Conservation (phyloP, 768 basidiomycete species). For the Phanerochaete carnosa region DNA sequence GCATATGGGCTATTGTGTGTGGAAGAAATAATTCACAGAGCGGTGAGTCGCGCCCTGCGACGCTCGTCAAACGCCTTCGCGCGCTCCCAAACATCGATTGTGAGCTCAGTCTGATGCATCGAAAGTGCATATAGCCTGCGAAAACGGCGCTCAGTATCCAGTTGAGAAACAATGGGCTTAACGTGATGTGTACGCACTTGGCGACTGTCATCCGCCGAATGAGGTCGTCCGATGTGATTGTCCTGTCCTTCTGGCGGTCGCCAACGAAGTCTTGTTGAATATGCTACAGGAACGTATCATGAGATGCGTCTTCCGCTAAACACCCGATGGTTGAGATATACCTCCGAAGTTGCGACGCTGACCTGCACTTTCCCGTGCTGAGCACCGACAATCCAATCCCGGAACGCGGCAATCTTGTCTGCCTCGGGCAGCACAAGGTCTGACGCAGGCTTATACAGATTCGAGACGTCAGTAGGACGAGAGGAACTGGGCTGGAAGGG, state of each 20-base stretch:
- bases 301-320: background rate
- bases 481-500: slow-evolving; percentile 36
- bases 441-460: slow-evolving; percentile 48
- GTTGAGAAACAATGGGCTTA: background rate
- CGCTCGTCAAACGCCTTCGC: slow-evolving; percentile 57
- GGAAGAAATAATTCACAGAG: background rate
- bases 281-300: slow-evolving; percentile 37
- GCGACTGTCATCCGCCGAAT: slow-evolving; percentile 66
- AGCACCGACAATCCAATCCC: slow-evolving; percentile 58
- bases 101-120: slow-evolving; percentile 51
- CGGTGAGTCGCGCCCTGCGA: slow-evolving; percentile 30
- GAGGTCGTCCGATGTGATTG: slow-evolving; percentile 55
- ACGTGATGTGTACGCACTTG: slow-evolving; percentile 58
- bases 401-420: slow-evolving; percentile 51
- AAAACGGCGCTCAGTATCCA: slow-evolving; percentile 5
- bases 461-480: slow-evolving; percentile 15
- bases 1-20: background rate
- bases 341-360: slow-evolving; percentile 56
- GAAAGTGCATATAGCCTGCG: slow-evolving; percentile 63
- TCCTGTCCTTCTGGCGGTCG: slow-evolving; percentile 35
- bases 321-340: slow-evolving; percentile 24
- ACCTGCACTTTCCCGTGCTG: slow-evolving; percentile 54
- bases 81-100: slow-evolving; percentile 57
- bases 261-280: slow-evolving; percentile 75
- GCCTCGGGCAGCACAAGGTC: slow-evolving; percentile 42